Conservation (phyloP, 257 asterid genomes). For the Lycium barbarum region DNA sequence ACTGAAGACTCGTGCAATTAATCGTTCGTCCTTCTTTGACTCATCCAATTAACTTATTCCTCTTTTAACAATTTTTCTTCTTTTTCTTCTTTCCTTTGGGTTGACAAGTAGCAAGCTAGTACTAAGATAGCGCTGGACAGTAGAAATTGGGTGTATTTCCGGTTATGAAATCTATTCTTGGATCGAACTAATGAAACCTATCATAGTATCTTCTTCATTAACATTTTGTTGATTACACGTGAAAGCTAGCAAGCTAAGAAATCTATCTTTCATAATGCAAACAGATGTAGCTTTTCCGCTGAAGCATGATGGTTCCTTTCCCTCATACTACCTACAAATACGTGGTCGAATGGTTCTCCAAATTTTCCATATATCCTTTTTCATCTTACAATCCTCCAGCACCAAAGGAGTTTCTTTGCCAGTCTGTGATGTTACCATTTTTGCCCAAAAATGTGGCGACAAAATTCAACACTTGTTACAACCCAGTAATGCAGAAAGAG, state of each 20-base stretch:
- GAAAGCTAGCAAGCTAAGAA: background rate
- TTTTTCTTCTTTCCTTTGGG: background rate
- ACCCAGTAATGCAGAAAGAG: background rate
- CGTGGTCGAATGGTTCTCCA: background rate
- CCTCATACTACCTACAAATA: background rate
- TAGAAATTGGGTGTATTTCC: background rate
- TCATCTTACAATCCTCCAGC: background rate
- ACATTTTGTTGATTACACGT: background rate
- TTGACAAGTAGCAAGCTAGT: background rate
- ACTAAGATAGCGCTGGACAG: background rate
- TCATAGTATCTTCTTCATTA: background rate
- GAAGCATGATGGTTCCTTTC: background rate
- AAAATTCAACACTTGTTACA: background rate
- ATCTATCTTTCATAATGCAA: background rate
- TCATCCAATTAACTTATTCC: background rate
- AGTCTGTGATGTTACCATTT: background rate
- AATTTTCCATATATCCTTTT: background rate
- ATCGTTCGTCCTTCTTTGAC: background rate
- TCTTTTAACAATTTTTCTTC: background rate
- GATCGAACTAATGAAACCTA: background rate
- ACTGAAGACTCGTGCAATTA: background rate
- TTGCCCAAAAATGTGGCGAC: background rate
- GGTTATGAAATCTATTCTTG: background rate
- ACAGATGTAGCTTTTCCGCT: background rate
- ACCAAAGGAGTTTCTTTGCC: background rate